Evolutionary conservation across 257 asterid species (phyloP).

Genomic region (Lycium barbarum): DNA sequence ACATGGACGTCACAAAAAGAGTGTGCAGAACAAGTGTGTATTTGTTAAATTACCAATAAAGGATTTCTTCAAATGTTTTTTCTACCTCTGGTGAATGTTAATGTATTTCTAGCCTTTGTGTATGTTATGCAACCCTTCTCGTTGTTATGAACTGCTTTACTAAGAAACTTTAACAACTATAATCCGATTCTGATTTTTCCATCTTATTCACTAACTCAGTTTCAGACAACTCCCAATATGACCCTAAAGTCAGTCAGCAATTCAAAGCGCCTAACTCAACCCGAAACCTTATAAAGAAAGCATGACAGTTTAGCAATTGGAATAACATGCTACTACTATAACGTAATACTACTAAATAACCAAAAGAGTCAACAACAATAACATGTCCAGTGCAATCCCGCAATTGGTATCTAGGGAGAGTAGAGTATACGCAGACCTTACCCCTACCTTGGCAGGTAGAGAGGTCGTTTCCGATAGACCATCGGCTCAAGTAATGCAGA

Average conservation of each 20-base stretch:
- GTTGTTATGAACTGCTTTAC: neutral
- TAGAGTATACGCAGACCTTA: too few relatives aligned
- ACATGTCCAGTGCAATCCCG: too few relatives aligned
- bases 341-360: too few relatives aligned
- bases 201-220: neutral
- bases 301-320: neutral
- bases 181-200: neutral
- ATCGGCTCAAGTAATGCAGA: too few relatives aligned
- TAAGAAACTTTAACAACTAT: neutral
- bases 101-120: neutral
- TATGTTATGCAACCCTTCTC: neutral
- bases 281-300: too few relatives aligned
- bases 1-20: neutral
- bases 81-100: neutral
- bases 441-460: too few relatives aligned
- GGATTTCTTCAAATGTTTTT: slow-evolving; percentile 22
- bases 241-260: neutral
- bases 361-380: neutral
- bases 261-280: neutral
- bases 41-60: neutral
- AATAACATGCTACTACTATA: neutral
- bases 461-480: too few relatives aligned
- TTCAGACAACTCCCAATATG: neutral
- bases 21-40: neutral
- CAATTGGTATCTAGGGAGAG: too few relatives aligned